Evolutionary conservation across 306 rosid genomes (phyloP).

Genomic region (Sphenostylis stenocarpa): DNA sequence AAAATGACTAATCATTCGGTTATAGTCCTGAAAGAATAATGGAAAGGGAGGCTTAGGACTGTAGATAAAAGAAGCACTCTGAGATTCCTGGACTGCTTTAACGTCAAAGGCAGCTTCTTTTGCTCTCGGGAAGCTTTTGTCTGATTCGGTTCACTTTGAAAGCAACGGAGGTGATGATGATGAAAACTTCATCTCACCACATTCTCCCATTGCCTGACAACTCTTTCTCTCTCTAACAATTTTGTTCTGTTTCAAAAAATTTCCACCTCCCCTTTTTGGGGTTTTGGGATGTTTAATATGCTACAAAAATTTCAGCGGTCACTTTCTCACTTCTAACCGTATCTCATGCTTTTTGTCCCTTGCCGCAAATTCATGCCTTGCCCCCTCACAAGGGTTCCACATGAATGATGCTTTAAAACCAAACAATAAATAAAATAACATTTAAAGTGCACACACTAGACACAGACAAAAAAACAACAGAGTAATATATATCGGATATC

Average conservation of each 20-base stretch:
- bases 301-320: constrained; percentile 42
- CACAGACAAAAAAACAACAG: constrained; percentile 30
- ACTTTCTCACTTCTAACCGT: constrained; percentile 59
- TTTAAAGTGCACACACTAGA: constrained; percentile 36
- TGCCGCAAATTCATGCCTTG: constrained; percentile 86
- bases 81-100: constrained; percentile 82
- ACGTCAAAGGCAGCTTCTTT: constrained; percentile 69
- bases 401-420: constrained; percentile 44
- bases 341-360: constrained; percentile 83
- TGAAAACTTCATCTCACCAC: constrained; percentile 55
- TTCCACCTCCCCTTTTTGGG: constrained; percentile 43
- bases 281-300: constrained; percentile 34
- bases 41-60: constrained; percentile 61
- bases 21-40: constrained; percentile 65
- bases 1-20: constrained; percentile 69
- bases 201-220: constrained; percentile 48
- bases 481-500: constrained; percentile 3
- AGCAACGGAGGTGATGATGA: constrained; percentile 75
- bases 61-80: constrained; percentile 43
- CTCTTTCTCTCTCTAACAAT: constrained; percentile 34
- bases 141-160: constrained; percentile 82
- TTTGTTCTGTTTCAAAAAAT: constrained; percentile 41
- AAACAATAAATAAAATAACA: constrained; percentile 45
- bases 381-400: constrained; percentile 73
- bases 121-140: constrained; percentile 76